Conservation (phyloP, 2,329 filamentous ascomycete species). For the Trichoderma citrinoviride region DNA sequence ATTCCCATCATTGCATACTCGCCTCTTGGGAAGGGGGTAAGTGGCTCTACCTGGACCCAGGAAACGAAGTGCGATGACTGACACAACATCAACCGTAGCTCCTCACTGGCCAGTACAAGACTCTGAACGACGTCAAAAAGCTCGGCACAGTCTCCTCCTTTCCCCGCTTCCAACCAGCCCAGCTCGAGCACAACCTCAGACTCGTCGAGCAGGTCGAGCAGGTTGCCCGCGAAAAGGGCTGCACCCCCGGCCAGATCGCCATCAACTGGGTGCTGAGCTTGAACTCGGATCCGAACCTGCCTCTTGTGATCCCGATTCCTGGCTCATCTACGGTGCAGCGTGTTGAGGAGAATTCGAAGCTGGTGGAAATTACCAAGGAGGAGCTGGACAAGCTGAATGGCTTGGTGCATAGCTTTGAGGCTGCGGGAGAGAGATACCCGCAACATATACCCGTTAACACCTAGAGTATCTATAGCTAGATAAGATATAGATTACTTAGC, state of each 20-base stretch:
- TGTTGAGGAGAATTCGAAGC: conserved; percentile 58
- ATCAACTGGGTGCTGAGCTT: conserved; percentile 60
- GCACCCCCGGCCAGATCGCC: conserved; percentile 64
- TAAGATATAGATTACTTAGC: too few relatives aligned
- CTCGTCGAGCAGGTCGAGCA: conserved; percentile 57
- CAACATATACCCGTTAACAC: conserved; percentile 38
- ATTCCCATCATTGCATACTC: conserved; percentile 71
- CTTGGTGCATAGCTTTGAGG: conserved; percentile 47
- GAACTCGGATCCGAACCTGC: conserved; percentile 50
- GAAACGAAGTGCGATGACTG: neutral
- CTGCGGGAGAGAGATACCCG: conserved; percentile 51
- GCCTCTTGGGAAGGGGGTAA: conserved; percentile 29
- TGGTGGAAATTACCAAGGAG: conserved; percentile 47
- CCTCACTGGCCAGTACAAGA: conserved; percentile 31
- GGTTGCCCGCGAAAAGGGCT: conserved; percentile 58
- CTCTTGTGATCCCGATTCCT: conserved; percentile 63
- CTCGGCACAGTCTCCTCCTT: conserved; percentile 28
- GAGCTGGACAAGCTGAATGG: conserved; percentile 51
- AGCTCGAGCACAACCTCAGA: conserved; percentile 62
- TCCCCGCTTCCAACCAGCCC: conserved; percentile 61
- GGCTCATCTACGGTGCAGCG: conserved; percentile 56
- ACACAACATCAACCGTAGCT: conserved; percentile 28
- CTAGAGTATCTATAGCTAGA: neutral
- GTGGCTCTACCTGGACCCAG: conserved; percentile 16
- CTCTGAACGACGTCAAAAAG: conserved; percentile 27